Evolutionary conservation across 306 rosid genomes (phyloP).

Genomic region (Clitoria ternatea): DNA sequence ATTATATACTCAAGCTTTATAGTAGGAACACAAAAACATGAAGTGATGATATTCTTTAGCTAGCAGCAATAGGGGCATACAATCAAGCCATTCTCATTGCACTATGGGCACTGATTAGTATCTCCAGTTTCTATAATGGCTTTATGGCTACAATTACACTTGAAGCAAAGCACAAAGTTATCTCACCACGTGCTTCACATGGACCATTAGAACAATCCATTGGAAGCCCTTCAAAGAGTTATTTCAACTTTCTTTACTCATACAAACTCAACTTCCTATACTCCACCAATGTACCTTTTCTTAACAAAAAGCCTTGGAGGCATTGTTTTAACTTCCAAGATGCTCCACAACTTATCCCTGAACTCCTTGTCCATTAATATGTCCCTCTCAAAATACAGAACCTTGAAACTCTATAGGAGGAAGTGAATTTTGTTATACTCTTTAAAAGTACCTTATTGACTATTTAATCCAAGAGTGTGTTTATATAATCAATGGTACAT

Average conservation of each 20-base stretch:
- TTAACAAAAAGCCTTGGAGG: conserved; percentile 85
- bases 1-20: neutral
- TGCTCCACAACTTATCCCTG: conserved; percentile 62
- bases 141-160: conserved; percentile 74
- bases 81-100: conserved; percentile 90
- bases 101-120: conserved; percentile 38
- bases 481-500: too few relatives aligned
- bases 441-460: too few relatives aligned
- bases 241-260: conserved; percentile 64
- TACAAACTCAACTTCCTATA: conserved; percentile 70
- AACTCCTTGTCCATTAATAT: conserved; percentile 75
- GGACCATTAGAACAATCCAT: conserved; percentile 39
- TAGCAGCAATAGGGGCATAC: conserved; percentile 73
- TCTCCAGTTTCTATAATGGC: conserved; percentile 34
- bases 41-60: conserved; percentile 11
- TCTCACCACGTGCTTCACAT: conserved; percentile 75
- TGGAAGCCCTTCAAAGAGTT: conserved; percentile 55
- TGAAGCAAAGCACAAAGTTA: conserved; percentile 63
- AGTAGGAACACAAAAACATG: neutral
- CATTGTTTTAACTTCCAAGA: conserved; percentile 38
- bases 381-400: conserved; percentile 64
- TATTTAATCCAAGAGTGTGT: too few relatives aligned
- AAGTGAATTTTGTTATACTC: conserved; percentile 71
- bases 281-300: conserved; percentile 79
- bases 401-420: conserved; percentile 66